A percentile compares a stretch with the other conserved stretches of the same genome.
These are phyloP conservation scores for Colletotrichum sp. DNA, from an alignment of 2,329 filamentous ascomycete genomes.

Conservation along the genomic window DNA sequence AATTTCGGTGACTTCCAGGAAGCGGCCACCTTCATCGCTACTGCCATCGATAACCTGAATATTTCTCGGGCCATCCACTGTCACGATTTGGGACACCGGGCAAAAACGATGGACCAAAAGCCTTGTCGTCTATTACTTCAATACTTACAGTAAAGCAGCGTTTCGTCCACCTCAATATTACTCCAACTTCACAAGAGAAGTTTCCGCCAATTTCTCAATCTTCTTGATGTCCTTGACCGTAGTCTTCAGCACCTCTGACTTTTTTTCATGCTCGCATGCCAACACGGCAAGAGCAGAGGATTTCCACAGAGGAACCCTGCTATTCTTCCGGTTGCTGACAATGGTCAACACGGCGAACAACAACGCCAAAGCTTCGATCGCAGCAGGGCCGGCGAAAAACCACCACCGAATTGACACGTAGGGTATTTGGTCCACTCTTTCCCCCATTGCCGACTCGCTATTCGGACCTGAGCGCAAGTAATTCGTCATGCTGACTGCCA, in stretches of 20 bases:
- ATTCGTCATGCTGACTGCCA: neutral
- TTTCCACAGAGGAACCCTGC: neutral
- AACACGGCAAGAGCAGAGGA: neutral
- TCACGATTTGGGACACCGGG: neutral
- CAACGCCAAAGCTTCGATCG: neutral
- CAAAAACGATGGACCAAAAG: neutral
- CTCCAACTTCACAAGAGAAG: neutral
- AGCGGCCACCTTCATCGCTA: accelerated
- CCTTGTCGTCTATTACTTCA: no score
- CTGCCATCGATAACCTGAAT: neutral
- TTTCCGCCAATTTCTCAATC: neutral
- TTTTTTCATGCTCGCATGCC: neutral
- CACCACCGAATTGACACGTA: neutral
- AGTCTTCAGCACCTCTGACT: accelerated
- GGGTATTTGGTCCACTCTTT: accelerated
- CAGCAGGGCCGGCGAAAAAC: neutral
- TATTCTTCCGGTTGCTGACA: neutral
- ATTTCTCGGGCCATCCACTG: neutral
- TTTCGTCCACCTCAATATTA: neutral
- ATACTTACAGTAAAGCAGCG: no score
- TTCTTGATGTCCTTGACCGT: neutral
- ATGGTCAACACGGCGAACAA: neutral
- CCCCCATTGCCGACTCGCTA: accelerated
- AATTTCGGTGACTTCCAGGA: neutral
- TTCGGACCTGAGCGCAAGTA: neutral